These are phyloP conservation scores for Alternaria gaisen DNA, from an alignment of 2,329 filamentous ascomycete species.

Conservation along the genomic window DNA sequence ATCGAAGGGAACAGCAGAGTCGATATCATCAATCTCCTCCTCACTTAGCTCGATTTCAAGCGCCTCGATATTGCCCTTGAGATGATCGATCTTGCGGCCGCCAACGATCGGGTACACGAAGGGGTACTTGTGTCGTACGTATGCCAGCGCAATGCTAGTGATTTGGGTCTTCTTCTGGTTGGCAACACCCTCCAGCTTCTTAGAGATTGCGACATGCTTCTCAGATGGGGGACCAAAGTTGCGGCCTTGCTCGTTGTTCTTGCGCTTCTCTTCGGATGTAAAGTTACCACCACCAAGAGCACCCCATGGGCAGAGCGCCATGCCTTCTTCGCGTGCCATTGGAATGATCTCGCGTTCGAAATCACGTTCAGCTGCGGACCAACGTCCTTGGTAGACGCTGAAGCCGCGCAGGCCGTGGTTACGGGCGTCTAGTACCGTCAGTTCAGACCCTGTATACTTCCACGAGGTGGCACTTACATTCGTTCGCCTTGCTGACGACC, in stretches of 20 bases:
- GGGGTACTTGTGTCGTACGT: slow-evolving; percentile 74
- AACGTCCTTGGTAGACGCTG: slow-evolving; percentile 72
- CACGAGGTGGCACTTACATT: slow-evolving; percentile 43
- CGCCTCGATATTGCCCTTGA: slow-evolving; percentile 70
- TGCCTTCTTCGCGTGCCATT: slow-evolving; percentile 70
- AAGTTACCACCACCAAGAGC: slow-evolving; percentile 60
- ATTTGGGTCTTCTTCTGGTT: slow-evolving; percentile 65
- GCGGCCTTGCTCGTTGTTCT: slow-evolving; percentile 46
- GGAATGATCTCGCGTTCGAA: slow-evolving; percentile 75
- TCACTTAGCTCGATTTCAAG: slow-evolving; percentile 60
- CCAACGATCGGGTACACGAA: slow-evolving; percentile 80
- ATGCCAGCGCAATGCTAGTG: slow-evolving; percentile 71
- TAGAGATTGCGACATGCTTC: slow-evolving; percentile 61
- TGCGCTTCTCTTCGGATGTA: slow-evolving; percentile 45
- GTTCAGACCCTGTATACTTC: not conserved
- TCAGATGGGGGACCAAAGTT: slow-evolving; percentile 54
- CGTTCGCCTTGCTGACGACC: slow-evolving; percentile 58
- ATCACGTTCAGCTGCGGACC: slow-evolving; percentile 69
- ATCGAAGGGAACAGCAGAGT: slow-evolving; percentile 62
- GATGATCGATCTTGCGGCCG: slow-evolving; percentile 74
- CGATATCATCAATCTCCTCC: slow-evolving; percentile 65
- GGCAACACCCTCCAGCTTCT: slow-evolving; percentile 68
- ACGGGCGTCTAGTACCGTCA: slow-evolving; percentile 64
- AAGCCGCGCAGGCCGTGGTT: slow-evolving; percentile 75
- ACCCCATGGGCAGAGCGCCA: slow-evolving; percentile 67